Evolutionary conservation across 805 yeast genomes (phyloP), one percentile per base, ranked within the genome.

Genomic region (Osmozyma mogii): DNA sequence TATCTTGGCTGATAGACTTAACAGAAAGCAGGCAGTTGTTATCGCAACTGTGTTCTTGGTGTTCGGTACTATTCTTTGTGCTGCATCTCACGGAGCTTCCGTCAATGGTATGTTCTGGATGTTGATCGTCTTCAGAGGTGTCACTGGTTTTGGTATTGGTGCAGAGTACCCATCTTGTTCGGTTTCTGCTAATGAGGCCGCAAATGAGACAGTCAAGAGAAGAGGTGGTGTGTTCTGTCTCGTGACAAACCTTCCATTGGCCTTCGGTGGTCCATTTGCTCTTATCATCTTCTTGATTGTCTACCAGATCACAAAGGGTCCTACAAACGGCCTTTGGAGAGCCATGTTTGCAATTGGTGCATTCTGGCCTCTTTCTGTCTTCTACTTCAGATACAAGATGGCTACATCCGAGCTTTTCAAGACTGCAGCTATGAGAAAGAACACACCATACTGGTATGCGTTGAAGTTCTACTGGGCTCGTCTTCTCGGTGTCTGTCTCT

Each of bases 231-330:
- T 69, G 13, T 77, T 80, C 44, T 67, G 71, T 19, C 41, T 82
- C 50, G 79, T 76, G 18, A 80, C 89, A 11, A 82, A 82, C 50
- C 58, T 82, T 28, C 92, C 89, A 3, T 56, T 82, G 24, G 65
- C 82, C 3, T 62, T 81, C 23, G 92, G 94, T 29, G 85, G 85
- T 4, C 89, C 89, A n/a, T 72, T 82, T 49, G 82, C 84, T 10
- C 50, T 78, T 29, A 65, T 68, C 28, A 63, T 81, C 21, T 82
- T 81, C 46, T 60, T 82, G 44, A 77, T 82, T 42, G 85, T 81
- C 8, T 68, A 72, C 54, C 63, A 67, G 30, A 78, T 78, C 27
- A 70, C 78, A 18, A n/a, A n/a, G n/a, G 43, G 45, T 6, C 57
- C 57, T 6, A 37, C 54, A 10, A 70, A 67, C 38, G 78, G 78